Percentiles rank a stretch among this genome's conserved stretches.
phyloP scores from a whole-genome alignment of 306 rosid genomes.

The Mucuna pruriens region DNA sequence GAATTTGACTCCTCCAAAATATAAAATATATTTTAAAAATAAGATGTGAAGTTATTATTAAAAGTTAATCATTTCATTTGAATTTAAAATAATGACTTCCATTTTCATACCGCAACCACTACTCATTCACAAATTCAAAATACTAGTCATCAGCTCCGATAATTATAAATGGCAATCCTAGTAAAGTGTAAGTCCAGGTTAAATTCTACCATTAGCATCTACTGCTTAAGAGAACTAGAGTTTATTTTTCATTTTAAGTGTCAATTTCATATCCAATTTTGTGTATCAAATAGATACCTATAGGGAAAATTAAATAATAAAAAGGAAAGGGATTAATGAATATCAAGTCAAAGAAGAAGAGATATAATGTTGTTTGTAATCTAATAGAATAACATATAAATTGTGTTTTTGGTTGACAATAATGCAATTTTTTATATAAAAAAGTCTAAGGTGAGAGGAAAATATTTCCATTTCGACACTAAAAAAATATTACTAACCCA shows the following conservation, averaged over 20 bases:
- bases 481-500: neutral
- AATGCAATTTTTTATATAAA: neutral
- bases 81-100: neutral
- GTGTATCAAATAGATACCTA: too few species aligned
- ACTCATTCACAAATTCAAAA: too few species aligned
- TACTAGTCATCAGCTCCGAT: too few species aligned
- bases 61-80: neutral
- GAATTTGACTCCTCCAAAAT: neutral
- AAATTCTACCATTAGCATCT: too few species aligned
- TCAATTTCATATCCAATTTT: too few species aligned
- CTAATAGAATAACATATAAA: neutral
- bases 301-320: too few species aligned
- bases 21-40: neutral
- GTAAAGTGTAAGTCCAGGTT: too few species aligned
- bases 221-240: too few species aligned
- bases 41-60: neutral
- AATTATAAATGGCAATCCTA: too few species aligned
- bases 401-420: neutral
- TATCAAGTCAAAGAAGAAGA: neutral
- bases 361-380: neutral
- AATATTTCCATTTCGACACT: neutral
- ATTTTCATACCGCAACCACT: too few species aligned
- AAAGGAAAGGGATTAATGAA: neutral
- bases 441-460: neutral
- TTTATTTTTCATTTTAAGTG: too few species aligned